Base-by-base conservation (phyloP, 2,329 filamentous ascomycete species). In the Penicillium sumatraense region DNA sequence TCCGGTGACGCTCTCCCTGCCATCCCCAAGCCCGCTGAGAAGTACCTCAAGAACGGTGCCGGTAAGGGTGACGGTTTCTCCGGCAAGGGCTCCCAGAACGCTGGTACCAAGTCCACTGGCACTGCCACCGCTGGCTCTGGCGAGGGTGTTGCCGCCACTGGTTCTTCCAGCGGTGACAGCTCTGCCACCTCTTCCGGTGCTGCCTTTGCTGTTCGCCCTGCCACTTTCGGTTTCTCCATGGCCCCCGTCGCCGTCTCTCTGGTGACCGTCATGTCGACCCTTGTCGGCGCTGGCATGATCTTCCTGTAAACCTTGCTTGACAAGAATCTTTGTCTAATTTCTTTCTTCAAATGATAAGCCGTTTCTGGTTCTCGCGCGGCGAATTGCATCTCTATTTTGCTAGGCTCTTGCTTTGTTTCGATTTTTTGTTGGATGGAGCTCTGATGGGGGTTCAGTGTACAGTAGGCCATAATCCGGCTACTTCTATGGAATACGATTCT, bases 21-120 rank as follows among this genome's bases (percentile, higher is more conserved):
- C 48, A 82, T 87, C 48, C 85, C 85, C 24, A 68, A 73, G 4
- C 78, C 77, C 31, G 84, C 84, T 20, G 71, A 76, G 69, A 78
- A 82, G 65, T 86, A 80, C 76, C 78, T 88, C 75, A 79, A 77
- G 56, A 70, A 80, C 6, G 85, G 85, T 64, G 83, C 85, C 42
- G 85, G 86, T 46, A 76, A 73, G 33, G 84, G 81, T 4, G 76
- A 76, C 23, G 85, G 85, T 66, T 82, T 88, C 60, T 58, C 54
- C 11, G 85, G 85, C 44, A 52, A 71, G 55, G 85, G 85, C 27
- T 83, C 79, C 58, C 84, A 86, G 75, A 77, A 79, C 55, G 73
- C 83, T 29, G 84, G 84, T 49, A 78, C 79, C 55, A 67, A 71
- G 31, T 80, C 79, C 51, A 73, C 79, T 45, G 75, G 72, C 26